phyloP scores from a whole-genome alignment of 2,329 filamentous ascomycete genomes.

The Botrytis medusae region DNA sequence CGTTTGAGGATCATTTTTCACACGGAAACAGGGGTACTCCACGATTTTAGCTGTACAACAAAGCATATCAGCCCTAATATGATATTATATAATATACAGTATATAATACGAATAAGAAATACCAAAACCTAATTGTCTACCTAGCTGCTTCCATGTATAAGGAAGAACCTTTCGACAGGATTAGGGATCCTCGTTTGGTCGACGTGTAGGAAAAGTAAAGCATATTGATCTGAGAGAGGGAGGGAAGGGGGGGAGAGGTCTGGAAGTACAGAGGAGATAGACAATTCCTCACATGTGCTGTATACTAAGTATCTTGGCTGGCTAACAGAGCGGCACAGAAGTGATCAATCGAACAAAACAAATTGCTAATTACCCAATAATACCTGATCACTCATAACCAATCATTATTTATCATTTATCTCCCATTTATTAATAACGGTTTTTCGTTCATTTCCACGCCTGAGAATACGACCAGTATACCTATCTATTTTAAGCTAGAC shows the following conservation, averaged over 20 bases:
- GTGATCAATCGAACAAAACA: not conserved
- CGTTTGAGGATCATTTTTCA: constrained; percentile 39
- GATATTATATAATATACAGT: not conserved
- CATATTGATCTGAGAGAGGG: not conserved
- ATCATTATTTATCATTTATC: not conserved
- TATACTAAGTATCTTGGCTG: not conserved
- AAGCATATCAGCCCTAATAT: constrained; percentile 39
- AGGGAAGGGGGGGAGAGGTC: not conserved
- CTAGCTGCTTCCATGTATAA: not conserved
- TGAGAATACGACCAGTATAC: not conserved
- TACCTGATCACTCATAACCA: not conserved
- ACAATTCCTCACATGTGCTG: no score
- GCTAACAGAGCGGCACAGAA: not conserved
- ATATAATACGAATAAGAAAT: constrained; percentile 8
- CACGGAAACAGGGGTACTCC: constrained; percentile 28
- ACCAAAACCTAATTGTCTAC: constrained; percentile 4
- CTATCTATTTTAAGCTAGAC: constrained; percentile 4
- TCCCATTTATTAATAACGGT: not conserved
- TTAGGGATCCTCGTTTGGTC: not conserved
- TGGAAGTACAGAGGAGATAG: not conserved
- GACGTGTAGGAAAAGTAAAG: not conserved
- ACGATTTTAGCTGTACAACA: constrained; percentile 34
- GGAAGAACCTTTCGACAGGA: not conserved
- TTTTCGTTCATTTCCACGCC: constrained; percentile 1
- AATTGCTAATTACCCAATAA: not conserved